Evolutionary conservation across 129 eudicot species (phyloP), one percentile per base, ranked within the genome.

Genomic region (Lonicera japonica): DNA sequence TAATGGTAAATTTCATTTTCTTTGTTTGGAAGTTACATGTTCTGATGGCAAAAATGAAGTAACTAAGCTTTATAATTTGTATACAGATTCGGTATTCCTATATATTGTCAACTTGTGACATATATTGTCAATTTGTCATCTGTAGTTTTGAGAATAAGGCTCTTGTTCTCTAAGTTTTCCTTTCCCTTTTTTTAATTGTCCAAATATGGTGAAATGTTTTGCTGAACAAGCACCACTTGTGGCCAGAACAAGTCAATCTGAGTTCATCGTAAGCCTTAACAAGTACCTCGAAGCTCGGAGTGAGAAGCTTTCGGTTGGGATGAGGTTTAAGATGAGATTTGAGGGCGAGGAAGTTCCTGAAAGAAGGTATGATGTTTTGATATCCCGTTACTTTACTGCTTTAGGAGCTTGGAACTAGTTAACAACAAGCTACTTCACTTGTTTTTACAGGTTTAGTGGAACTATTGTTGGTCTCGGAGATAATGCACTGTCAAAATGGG

Each of bases 291-390:
- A 92, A 73, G 91, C 96, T 67, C 82, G 60, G 64, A 87, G 64
- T 38, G 80, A 80, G 55, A 82, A 77, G 69, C 78, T 88, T 52
- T 84, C 92, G 47, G 96, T 87, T 57, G 99, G 99, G 72, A 82
- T 85, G 99, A 78, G 94, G 75, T 92, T 92, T 69, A 82, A 82
- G 73, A 87, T 92, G 96, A 74, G 80, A 54, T 92, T 87, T 74
- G 99, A 92, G 74, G 96, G 95, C 25, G 96, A 87, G 60, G 91
- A 85, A 68, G 83, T 75, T 78, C 99, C 88, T 71, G 99, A 92
- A 73, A 70, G 94, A 85, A 92, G 96, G 97, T 90, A 86, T 43
- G 1, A 10, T n/a, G 25, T 66, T 38, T 38, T 45, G 23, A 34
- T 56, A 25, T 55, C 50, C 54, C 67, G 10, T 55, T 74, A 15